Percentiles rank a stretch among this genome's conserved stretches.
These are phyloP conservation scores for Trypanosomatidae sp. DNA, from an alignment of 208 protist species.

Conservation along the genomic window DNA sequence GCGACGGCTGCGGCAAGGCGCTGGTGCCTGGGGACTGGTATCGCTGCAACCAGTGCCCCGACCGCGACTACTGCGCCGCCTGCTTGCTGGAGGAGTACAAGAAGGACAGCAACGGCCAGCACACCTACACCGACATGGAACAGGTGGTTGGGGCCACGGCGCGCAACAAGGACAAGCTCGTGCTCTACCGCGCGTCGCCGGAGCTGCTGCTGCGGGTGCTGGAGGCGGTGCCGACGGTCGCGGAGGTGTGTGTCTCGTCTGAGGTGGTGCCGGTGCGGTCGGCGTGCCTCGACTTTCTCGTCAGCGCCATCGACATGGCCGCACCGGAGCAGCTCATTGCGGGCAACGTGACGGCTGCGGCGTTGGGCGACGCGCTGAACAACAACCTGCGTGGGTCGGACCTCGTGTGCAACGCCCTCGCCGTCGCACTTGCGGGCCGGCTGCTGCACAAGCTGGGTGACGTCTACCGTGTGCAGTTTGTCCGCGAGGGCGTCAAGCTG, in stretches of 20 bases:
- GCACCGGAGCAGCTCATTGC: conserved; percentile 43
- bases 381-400: conserved; percentile 52
- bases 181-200: conserved; percentile 44
- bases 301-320: conserved; percentile 56
- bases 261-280: conserved; percentile 47
- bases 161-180: conserved; percentile 31
- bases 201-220: conserved; percentile 53
- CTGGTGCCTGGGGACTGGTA: conserved; percentile 67
- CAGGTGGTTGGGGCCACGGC: conserved; percentile 27
- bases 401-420: conserved; percentile 53
- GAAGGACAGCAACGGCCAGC: conserved; percentile 36
- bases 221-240: conserved; percentile 49
- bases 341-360: conserved; percentile 21
- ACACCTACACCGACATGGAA: conserved; percentile 81
- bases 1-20: conserved; percentile 57
- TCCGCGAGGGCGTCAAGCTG: conserved; percentile 82
- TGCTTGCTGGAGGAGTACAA: conserved; percentile 56
- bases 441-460: conserved; percentile 72
- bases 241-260: conserved; percentile 60
- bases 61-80: conserved; percentile 71
- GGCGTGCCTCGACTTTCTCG: conserved; percentile 54
- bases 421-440: conserved; percentile 47
- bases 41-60: conserved; percentile 75
- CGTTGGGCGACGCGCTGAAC: conserved; percentile 58
- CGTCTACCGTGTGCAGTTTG: conserved; percentile 65